phyloP scores from a whole-genome alignment of 2,329 filamentous ascomycete species.

The Pseudocercospora crystallina region DNA sequence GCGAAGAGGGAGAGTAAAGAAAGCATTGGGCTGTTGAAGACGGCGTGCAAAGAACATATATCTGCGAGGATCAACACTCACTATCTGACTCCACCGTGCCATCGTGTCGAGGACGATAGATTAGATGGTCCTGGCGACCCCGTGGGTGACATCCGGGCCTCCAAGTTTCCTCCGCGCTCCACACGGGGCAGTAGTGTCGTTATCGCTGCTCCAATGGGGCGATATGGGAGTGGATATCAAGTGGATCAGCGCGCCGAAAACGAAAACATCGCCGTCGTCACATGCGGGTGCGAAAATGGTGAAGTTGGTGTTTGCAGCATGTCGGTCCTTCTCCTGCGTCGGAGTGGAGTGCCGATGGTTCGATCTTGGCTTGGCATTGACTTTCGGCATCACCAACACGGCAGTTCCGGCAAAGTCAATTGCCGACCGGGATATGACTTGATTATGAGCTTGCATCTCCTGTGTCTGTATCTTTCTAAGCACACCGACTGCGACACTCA shows the following conservation, averaged over 20 bases:
- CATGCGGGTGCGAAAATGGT: not conserved
- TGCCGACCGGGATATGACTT: not conserved
- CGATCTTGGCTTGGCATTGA: not conserved
- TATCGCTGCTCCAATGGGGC: constrained; percentile 2
- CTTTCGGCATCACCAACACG: too few species aligned
- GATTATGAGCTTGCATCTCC: too few species aligned
- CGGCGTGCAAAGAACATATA: not conserved
- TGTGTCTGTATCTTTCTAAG: too few species aligned
- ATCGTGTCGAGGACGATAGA: constrained; percentile 13
- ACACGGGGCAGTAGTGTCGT: constrained; percentile 1
- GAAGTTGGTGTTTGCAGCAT: not conserved
- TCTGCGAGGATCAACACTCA: constrained; percentile 11
- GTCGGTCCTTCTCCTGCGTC: not conserved
- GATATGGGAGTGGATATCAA: not conserved
- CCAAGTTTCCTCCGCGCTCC: not conserved
- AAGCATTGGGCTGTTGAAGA: not conserved
- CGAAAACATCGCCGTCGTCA: not conserved
- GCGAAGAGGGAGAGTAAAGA: too few species aligned
- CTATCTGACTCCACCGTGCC: constrained; percentile 19
- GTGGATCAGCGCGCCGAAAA: not conserved
- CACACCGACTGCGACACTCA: too few species aligned
- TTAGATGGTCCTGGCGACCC: constrained; percentile 11
- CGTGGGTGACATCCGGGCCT: constrained; percentile 9
- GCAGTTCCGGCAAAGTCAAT: not conserved
- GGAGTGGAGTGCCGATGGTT: not conserved